A percentile compares a stretch with the other conserved stretches of the same genome.
These are phyloP conservation scores for Hyaloperonospora brassicae DNA, from an alignment of 352 stramenopile genomes.

Conservation along the genomic window DNA sequence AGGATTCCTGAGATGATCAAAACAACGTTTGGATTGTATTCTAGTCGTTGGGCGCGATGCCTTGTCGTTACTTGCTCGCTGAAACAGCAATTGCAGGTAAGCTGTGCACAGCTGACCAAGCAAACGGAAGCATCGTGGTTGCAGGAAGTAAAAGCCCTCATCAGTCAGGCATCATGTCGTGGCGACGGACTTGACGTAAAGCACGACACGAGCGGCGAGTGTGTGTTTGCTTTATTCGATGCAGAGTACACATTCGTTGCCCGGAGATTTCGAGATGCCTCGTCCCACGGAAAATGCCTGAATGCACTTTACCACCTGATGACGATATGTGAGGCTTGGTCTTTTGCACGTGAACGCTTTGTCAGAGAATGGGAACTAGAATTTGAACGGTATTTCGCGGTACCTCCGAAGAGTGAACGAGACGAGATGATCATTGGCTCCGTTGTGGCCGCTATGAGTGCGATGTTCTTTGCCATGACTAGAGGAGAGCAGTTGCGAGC, in stretches of 20 bases:
- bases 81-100: slow-evolving; percentile 14
- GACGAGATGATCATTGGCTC: slow-evolving; percentile 51
- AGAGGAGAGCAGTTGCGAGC: slow-evolving; percentile 35
- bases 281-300: slow-evolving; percentile 53
- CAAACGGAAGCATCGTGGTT: slow-evolving; percentile 15
- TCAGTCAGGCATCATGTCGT: slow-evolving; percentile 4
- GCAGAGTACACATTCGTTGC: slow-evolving; percentile 25
- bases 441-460: slow-evolving; percentile 31
- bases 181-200: slow-evolving; percentile 1
- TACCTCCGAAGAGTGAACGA: slow-evolving; percentile 34
- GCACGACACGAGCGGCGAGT: slow-evolving; percentile 1
- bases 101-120: slow-evolving; percentile 8
- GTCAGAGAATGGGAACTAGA: slow-evolving; percentile 32
- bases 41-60: slow-evolving; percentile 31
- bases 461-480: slow-evolving; percentile 31
- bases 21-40: slow-evolving; percentile 38
- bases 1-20: slow-evolving; percentile 24
- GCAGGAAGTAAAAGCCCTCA: slow-evolving; percentile 15
- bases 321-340: slow-evolving; percentile 25
- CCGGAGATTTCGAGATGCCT: slow-evolving; percentile 28
- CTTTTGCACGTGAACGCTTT: slow-evolving; percentile 21
- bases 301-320: slow-evolving; percentile 57
- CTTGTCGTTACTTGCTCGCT: slow-evolving; percentile 20
- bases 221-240: slow-evolving; percentile 1
- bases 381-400: slow-evolving; percentile 39